These are phyloP conservation scores for Ochetophila trinervis DNA, from an alignment of 306 rosid species.

Conservation along the genomic window DNA sequence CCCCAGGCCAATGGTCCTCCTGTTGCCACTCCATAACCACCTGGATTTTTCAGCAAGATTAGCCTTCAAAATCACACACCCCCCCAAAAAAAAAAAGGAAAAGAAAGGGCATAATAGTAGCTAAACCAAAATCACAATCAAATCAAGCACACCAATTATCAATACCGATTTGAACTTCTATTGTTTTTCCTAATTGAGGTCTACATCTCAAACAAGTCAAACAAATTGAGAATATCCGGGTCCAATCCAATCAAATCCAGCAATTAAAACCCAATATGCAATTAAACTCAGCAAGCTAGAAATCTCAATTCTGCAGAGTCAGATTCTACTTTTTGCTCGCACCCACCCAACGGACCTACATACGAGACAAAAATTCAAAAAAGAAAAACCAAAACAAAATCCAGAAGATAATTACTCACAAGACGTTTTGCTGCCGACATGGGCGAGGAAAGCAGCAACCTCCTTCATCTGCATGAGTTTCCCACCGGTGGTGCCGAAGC, in stretches of 20 bases:
- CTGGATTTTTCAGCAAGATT: conserved; percentile 41
- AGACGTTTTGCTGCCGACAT: conserved; percentile 80
- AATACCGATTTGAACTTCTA: neutral
- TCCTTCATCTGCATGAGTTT: conserved; percentile 77
- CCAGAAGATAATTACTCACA: conserved; percentile 41
- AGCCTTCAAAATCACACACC: conserved; percentile 8
- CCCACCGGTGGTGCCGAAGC: conserved; percentile 87
- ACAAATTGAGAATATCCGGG: no score
- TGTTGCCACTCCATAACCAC: conserved; percentile 96
- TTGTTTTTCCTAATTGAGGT: no score
- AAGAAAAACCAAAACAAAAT: neutral
- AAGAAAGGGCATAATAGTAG: no score
- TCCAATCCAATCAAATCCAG: no score
- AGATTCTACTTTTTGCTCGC: no score
- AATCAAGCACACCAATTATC: neutral
- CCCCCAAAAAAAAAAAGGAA: no score
- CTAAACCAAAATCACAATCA: neutral
- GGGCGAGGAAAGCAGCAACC: conserved; percentile 83
- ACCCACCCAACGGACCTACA: no score
- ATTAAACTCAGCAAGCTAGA: no score
- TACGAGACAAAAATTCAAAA: neutral
- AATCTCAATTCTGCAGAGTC: no score
- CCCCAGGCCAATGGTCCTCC: conserved; percentile 99
- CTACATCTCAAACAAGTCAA: no score
- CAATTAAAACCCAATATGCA: no score